Conservation (phyloP, 371 early-diverging fungal species). For the Entomophthora muscae region DNA sequence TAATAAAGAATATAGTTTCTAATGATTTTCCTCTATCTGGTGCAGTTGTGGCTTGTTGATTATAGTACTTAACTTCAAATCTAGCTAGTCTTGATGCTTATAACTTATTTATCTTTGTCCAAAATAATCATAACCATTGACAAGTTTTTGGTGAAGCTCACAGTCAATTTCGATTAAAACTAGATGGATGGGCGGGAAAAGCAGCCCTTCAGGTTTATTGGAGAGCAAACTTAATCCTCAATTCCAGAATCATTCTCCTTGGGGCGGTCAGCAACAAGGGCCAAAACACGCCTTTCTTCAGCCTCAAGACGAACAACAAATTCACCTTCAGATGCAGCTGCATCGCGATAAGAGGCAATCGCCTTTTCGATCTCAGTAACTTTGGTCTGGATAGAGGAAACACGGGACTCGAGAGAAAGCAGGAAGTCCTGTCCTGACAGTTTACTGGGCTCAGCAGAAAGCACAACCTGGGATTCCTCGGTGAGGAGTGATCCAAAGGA, state of each 20-base stretch:
- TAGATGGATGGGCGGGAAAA: too few species aligned
- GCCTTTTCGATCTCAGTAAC: neutral
- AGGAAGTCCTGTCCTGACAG: neutral
- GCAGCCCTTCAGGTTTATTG: neutral
- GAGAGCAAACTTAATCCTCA: neutral
- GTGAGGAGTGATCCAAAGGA: neutral
- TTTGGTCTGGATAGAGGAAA: neutral
- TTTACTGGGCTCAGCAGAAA: neutral
- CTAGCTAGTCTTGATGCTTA: too few species aligned
- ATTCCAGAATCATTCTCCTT: neutral
- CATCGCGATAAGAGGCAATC: neutral
- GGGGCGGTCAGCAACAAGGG: neutral
- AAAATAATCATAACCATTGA: too few species aligned
- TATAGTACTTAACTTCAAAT: too few species aligned
- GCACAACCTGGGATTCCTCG: neutral
- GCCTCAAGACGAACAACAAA: neutral
- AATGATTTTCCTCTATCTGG: too few species aligned
- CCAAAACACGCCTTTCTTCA: neutral
- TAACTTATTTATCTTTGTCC: too few species aligned
- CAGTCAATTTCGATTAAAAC: too few species aligned
- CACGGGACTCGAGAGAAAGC: neutral
- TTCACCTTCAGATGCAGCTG: neutral
- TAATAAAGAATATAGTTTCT: too few species aligned
- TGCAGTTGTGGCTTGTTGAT: too few species aligned
- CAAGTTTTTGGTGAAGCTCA: too few species aligned